A percentile compares a stretch with the other conserved stretches of the same genome.
Conservation (phyloP, 176 grass and related monocot genomes). For the Oryza brachyantha region DNA sequence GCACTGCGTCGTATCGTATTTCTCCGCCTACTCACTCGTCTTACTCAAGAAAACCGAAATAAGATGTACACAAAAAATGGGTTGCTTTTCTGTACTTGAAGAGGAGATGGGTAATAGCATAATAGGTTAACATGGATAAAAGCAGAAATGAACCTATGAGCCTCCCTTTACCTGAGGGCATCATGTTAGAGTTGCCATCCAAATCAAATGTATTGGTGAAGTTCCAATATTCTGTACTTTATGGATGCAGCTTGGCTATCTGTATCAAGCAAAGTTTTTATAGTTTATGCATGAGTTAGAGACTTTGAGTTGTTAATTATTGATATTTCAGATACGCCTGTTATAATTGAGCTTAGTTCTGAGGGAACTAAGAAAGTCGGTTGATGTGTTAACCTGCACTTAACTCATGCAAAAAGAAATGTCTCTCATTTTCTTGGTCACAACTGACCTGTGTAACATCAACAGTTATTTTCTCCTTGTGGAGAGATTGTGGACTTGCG, state of each 20-base stretch:
- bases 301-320: not conserved
- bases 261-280: not conserved
- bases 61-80: no score
- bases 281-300: not conserved
- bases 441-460: conserved; percentile 17
- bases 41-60: not conserved
- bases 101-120: not conserved
- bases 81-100: not conserved
- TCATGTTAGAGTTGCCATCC: no score
- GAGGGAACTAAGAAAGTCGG: not conserved
- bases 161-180: not conserved
- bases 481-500: conserved; percentile 64
- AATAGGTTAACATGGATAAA: not conserved
- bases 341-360: not conserved
- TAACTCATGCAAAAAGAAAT: not conserved
- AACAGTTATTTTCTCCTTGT: conserved; percentile 79
- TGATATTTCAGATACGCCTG: not conserved
- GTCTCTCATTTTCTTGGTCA: conserved; percentile 8
- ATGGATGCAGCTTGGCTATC: not conserved
- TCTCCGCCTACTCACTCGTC: not conserved
- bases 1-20: not conserved
- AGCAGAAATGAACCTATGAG: not conserved
- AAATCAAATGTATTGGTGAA: no score
- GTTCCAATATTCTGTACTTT: not conserved
- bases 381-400: not conserved